These are phyloP conservation scores for Conoideocrella luteorostrata DNA, from an alignment of 2,329 filamentous ascomycete genomes.

Conservation along the genomic window DNA sequence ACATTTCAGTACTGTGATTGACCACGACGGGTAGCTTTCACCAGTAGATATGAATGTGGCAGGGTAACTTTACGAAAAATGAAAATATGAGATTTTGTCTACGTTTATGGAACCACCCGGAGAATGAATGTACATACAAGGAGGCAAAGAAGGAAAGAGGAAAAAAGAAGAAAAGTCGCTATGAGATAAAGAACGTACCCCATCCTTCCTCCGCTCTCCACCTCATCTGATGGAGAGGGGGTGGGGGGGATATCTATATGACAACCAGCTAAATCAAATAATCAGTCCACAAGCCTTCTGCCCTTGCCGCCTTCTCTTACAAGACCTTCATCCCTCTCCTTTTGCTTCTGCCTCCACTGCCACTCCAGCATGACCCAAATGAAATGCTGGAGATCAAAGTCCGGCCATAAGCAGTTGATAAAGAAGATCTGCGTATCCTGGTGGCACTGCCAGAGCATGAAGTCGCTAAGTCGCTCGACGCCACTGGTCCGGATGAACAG, in stretches of 20 bases:
- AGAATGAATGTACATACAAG: too few relatives aligned
- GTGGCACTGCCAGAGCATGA: slow-evolving; percentile 98
- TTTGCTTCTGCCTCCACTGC: slow-evolving; percentile 61
- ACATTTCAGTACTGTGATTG: too few relatives aligned
- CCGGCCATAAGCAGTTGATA: slow-evolving; percentile 86
- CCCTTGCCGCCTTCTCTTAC: slow-evolving; percentile 3
- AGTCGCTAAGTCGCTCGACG: slow-evolving; percentile 88
- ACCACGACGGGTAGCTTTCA: too few relatives aligned
- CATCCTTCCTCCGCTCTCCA: too few relatives aligned
- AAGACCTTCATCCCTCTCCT: slow-evolving; percentile 40
- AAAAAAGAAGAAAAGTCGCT: background rate
- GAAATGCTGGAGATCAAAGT: slow-evolving; percentile 92
- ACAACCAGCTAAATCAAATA: too few relatives aligned
- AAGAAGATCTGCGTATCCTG: slow-evolving; percentile 90
- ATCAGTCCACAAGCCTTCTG: slow-evolving; percentile 2
- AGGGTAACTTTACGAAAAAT: too few relatives aligned
- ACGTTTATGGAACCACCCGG: too few relatives aligned
- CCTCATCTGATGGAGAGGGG: too few relatives aligned
- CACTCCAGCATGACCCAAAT: slow-evolving; percentile 89
- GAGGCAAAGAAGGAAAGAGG: too few relatives aligned
- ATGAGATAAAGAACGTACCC: background rate
- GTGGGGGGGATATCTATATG: too few relatives aligned
- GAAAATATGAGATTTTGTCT: too few relatives aligned
- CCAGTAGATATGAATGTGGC: too few relatives aligned
- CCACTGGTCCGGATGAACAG: slow-evolving; percentile 88